Evolutionary conservation across 2,329 filamentous ascomycete species (phyloP).

Genomic region (Epichloe bromicola): DNA sequence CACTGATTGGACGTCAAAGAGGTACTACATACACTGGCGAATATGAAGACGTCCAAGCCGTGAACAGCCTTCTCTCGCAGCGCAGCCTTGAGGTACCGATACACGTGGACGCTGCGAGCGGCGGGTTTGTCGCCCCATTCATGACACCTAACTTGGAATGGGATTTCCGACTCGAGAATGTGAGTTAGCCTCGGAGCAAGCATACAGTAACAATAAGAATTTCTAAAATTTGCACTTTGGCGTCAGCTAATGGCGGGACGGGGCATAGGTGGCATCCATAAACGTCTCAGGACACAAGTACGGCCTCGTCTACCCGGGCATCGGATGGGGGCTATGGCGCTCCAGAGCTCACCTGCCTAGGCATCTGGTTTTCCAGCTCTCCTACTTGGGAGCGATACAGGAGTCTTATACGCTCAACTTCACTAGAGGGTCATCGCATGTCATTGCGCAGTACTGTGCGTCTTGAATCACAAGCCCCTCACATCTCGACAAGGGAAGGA

Average conservation of each 20-base stretch:
- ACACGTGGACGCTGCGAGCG: constrained; percentile 85
- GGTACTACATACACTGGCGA: constrained; percentile 93
- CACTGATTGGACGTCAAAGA: too few relatives aligned
- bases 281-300: constrained; percentile 86
- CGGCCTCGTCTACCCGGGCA: constrained; percentile 68
- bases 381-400: too few relatives aligned
- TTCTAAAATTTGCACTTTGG: too few relatives aligned
- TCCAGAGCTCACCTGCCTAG: constrained; percentile 70
- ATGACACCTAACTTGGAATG: constrained; percentile 71
- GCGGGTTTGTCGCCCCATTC: constrained; percentile 88
- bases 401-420: too few relatives aligned
- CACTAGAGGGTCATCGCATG: too few relatives aligned
- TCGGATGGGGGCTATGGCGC: constrained; percentile 92
- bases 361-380: constrained; percentile 65
- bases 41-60: constrained; percentile 85
- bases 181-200: too few relatives aligned
- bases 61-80: constrained; percentile 76
- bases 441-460: too few relatives aligned
- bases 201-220: too few relatives aligned
- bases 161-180: constrained; percentile 78
- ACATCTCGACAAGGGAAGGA: too few relatives aligned
- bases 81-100: constrained; percentile 69
- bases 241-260: too few relatives aligned
- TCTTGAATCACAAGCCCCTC: too few relatives aligned
- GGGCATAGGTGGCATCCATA: constrained; percentile 61